phyloP scores from a whole-genome alignment of 495 filamentous ascomycete genomes.

The Parathielavia hyrcaniae region DNA sequence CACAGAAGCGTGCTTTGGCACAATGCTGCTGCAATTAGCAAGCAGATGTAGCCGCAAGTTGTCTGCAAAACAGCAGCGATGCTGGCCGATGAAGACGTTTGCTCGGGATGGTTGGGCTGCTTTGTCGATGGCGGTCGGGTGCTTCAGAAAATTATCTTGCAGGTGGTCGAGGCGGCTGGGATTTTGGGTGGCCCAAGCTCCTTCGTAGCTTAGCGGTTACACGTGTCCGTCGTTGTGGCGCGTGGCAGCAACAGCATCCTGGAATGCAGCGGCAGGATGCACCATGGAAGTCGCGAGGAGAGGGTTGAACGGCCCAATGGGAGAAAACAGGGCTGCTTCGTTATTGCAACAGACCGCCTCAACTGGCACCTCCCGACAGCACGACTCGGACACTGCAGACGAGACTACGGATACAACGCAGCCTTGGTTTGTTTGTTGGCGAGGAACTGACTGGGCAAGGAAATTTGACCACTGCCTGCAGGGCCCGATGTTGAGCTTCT shows the following conservation, averaged over 20 bases:
- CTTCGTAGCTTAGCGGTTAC: constrained; percentile 7
- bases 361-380: no score
- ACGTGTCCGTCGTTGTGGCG: constrained; percentile 18
- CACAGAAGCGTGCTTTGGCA: background rate
- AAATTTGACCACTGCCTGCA: no score
- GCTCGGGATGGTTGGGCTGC: background rate
- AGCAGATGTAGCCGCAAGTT: constrained; percentile 5
- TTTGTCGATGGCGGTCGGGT: background rate
- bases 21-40: constrained; percentile 3
- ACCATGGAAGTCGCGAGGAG: background rate
- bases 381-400: no score
- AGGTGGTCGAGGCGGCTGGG: constrained; percentile 14
- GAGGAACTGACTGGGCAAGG: no score
- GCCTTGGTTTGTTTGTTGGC: no score
- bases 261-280: background rate
- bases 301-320: background rate
- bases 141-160: constrained; percentile 11
- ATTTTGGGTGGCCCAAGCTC: constrained; percentile 9
- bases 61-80: constrained; percentile 3
- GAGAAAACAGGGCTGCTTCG: no score
- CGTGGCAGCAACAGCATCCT: constrained; percentile 1
- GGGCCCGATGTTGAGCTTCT: no score
- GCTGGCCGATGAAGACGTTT: background rate
- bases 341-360: no score
- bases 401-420: no score